Conservation (phyloP, 805 yeast genomes). For the Nadsonia fulvescens region DNA sequence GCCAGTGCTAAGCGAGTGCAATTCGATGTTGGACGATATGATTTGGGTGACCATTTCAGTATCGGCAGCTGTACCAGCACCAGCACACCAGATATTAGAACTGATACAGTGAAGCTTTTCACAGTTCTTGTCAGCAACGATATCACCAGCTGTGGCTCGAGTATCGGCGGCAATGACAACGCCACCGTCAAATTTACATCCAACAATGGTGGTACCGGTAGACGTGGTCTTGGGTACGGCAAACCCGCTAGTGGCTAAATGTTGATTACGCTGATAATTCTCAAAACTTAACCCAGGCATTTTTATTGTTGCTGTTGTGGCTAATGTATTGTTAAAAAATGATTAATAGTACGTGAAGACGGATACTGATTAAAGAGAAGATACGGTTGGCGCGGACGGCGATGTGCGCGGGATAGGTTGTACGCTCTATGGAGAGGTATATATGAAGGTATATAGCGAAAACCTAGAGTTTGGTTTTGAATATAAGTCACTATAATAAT, state of each 20-base stretch:
- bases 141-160: constrained; percentile 89
- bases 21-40: constrained; percentile 76
- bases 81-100: constrained; percentile 96
- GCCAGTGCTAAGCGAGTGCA: constrained; percentile 68
- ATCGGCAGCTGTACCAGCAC: constrained; percentile 99
- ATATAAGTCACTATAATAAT: too few relatives aligned
- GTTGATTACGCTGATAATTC: constrained; percentile 77
- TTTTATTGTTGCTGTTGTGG: constrained; percentile 6
- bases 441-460: too few relatives aligned
- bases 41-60: constrained; percentile 95
- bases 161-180: constrained; percentile 98
- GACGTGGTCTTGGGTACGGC: constrained; percentile 80
- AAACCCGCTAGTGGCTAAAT: constrained; percentile 52
- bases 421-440: too few relatives aligned
- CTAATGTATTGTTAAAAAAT: too few relatives aligned
- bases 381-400: too few relatives aligned
- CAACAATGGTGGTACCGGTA: constrained; percentile 98
- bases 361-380: too few relatives aligned
- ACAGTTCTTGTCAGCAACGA: constrained; percentile 96
- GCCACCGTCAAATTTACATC: constrained; percentile 82
- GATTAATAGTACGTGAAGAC: too few relatives aligned
- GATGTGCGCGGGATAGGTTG: too few relatives aligned
- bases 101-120: constrained; percentile 82
- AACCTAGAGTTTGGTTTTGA: too few relatives aligned
- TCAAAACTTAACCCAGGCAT: constrained; percentile 92